These are phyloP conservation scores for Ophiostoma ips DNA, from an alignment of 2,329 filamentous ascomycete species.

Conservation along the genomic window DNA sequence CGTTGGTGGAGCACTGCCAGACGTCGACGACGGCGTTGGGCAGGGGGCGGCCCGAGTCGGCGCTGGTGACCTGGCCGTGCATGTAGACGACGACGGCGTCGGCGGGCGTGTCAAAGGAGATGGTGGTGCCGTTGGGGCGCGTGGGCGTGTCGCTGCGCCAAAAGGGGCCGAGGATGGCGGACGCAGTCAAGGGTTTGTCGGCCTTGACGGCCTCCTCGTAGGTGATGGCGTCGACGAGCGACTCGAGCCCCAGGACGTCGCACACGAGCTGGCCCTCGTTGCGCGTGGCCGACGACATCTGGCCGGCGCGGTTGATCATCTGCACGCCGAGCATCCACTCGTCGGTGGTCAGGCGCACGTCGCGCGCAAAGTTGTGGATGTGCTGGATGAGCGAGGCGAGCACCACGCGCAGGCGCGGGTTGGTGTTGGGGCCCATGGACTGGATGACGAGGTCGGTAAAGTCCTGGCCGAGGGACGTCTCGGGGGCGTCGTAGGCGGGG, in stretches of 20 bases:
- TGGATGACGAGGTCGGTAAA: constrained; percentile 52
- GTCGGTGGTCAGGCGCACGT: constrained; percentile 50
- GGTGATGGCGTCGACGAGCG: constrained; percentile 49
- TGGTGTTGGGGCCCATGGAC: constrained; percentile 47
- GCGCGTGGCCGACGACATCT: constrained; percentile 41
- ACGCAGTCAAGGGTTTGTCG: constrained; percentile 27
- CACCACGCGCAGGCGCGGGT: constrained; percentile 43
- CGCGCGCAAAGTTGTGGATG: constrained; percentile 54
- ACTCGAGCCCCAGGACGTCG: constrained; percentile 49
- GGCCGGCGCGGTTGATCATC: constrained; percentile 45
- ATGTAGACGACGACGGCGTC: constrained; percentile 35
- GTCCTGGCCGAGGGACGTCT: constrained; percentile 17
- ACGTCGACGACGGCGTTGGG: constrained; percentile 42
- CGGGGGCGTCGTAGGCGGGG: constrained; percentile 18
- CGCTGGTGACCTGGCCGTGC: constrained; percentile 30
- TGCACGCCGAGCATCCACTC: constrained; percentile 53
- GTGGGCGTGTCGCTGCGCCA: constrained; percentile 48
- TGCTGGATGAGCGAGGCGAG: constrained; percentile 46
- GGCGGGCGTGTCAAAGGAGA: constrained; percentile 28
- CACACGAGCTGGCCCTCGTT: constrained; percentile 51
- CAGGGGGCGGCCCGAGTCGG: constrained; percentile 37
- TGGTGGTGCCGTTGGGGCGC: constrained; percentile 41
- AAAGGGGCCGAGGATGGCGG: constrained; percentile 55
- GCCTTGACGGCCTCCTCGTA: constrained; percentile 33
- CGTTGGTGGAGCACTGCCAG: constrained; percentile 52